Evolutionary conservation across 805 yeast species (phyloP), one percentile per base, ranked within the genome.

Genomic region (Teunomyces lycoperdinae): DNA sequence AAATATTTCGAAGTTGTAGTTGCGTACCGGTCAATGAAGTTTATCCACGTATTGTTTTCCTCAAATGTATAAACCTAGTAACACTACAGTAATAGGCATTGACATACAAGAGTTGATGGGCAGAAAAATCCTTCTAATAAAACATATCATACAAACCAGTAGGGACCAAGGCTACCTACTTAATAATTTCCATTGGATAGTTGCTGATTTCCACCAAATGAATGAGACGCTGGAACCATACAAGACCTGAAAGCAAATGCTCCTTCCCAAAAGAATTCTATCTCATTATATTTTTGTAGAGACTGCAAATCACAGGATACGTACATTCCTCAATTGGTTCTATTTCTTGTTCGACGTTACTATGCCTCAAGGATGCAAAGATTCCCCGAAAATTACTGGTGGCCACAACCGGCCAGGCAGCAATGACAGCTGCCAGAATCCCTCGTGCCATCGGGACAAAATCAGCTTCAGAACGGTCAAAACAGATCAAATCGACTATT

Each of bases 101-200:
- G 0, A 55, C 47, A 45, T 50, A 64, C 9, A 71, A 42, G 1
- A 67, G 9, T 26, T 66, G 52, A 17, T 66, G 48, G 0, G 71
- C 71, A 32, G 57, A 57, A 32, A 48, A 56, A 31, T 65, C 47
- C 31, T 58, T 52, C 2, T 26, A n/a, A 34, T 63, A 52, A 5
- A 64, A 48, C 48, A 67, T 43, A 9, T 42, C 51, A 5, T 48
- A 45, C 41, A 61, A 60, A 7, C 51, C 50, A 4, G 49, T 48
- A 2, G 50, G 45, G 8, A 61, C 6, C 11, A 58, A 11, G 4
- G 64, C 46, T 5, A 64, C 40, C 60, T 68, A 66, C 46, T 61
- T 51, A 50, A 57, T 66, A 7, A 68, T 40, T 5, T 74, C 74
- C 9, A 67, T 49, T 1, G 72, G 71, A 43, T 58, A 60, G 45